phyloP scores from a whole-genome alignment of 352 stramenopile genomes.

The Globisporangium perplexum region DNA sequence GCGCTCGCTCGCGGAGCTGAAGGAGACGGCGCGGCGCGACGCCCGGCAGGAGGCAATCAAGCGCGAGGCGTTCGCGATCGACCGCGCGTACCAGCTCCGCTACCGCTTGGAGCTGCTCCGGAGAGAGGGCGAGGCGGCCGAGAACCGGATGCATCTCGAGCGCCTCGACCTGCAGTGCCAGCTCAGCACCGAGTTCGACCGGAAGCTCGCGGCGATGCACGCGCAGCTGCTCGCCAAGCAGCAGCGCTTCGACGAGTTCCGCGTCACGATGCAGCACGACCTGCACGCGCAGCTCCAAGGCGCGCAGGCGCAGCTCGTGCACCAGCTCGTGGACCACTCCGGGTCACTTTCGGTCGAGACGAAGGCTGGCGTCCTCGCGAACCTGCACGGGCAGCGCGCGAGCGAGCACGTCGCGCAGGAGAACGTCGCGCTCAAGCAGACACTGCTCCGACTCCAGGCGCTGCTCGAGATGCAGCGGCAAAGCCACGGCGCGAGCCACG shows the following conservation, averaged over 20 bases:
- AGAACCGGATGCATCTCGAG: constrained; percentile 29
- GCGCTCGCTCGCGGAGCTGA: background rate
- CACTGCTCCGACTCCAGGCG: constrained; percentile 59
- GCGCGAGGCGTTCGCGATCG: constrained; percentile 35
- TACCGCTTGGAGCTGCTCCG: constrained; percentile 31
- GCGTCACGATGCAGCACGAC: constrained; percentile 51
- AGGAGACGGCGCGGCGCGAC: background rate
- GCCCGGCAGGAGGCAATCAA: constrained; percentile 26
- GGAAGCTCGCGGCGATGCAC: constrained; percentile 48
- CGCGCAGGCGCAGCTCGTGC: constrained; percentile 45
- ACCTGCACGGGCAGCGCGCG: constrained; percentile 35
- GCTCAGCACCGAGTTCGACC: constrained; percentile 46
- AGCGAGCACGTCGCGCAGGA: constrained; percentile 45
- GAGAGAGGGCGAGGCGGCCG: constrained; percentile 20
- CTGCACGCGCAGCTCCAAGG: constrained; percentile 48
- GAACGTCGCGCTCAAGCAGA: constrained; percentile 63
- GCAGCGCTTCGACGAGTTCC: constrained; percentile 62
- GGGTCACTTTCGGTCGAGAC: constrained; percentile 42
- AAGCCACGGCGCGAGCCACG: constrained; percentile 23
- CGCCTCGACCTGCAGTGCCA: constrained; percentile 35
- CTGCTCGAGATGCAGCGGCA: constrained; percentile 59
- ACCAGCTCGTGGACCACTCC: constrained; percentile 55
- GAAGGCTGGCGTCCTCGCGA: constrained; percentile 42
- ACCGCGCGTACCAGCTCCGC: constrained; percentile 35
- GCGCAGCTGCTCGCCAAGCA: constrained; percentile 45